Base-by-base conservation (phyloP, 768 basidiomycete genomes). In the Dacryopinax primogenitus region DNA sequence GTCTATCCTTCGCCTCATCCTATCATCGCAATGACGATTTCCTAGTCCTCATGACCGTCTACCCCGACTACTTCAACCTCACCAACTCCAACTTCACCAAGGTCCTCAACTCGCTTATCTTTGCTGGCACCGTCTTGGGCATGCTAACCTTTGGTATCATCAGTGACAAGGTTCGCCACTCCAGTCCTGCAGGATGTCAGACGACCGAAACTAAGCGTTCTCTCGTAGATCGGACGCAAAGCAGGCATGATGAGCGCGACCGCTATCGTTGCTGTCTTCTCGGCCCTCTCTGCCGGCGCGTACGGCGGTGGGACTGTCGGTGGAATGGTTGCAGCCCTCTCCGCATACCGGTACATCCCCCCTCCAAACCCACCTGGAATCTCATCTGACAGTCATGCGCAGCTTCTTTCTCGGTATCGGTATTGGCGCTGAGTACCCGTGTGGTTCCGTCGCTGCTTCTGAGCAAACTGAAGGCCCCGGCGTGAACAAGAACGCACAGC, bases 361-460 rank as follows among this genome's bases (percentile, higher is more conserved):
- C 16, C 33, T 12, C 30, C n/a, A 30, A 11, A 15, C 12, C 34
- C 33, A 62, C 41, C 7, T 63, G 26, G 16, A 12, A 44, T 21
- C 33, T 21, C 33, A 12, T 7, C 33, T 66, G 18, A 64, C 70
- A 68, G 28, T 72, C 72, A 1, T 18, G 41, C 67, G 65, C 45
- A 90, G 90, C 6, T 94, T 94, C 78, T 74, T 96, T 1, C 79
- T 93, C 47, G 94, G 94, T 36, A 86, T 94, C 64, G 92, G 92
- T 26, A 66, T 68, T 32, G 73, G 75, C 37, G 75, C 74, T 7
- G 74, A 76, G 63, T 94, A 94, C 69, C 93, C 93, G 6, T 90
- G 90, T 67, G 92, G 93, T 28, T 88, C 87, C 0, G 90, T 92
- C 16, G 88, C 91, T 3, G 87, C 87, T 6, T 87, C 90, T 1